Conservation (phyloP, 1,284 basidiomycete species). For the Tilletiaria anomala region DNA sequence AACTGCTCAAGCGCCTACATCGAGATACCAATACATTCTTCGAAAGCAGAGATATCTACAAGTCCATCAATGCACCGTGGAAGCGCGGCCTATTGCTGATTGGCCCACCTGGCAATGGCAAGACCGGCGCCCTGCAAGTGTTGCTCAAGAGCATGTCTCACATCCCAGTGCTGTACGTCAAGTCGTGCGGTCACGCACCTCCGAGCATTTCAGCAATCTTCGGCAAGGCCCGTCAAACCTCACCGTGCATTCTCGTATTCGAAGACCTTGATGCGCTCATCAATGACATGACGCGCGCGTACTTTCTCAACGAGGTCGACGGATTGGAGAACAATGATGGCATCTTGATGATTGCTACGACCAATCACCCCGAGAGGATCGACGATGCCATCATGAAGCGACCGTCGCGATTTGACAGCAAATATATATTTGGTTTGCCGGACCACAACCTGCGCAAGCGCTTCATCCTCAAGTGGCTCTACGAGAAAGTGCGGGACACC, state of each 20-base stretch:
- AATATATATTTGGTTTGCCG: slow-evolving; percentile 3
- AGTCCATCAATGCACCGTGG: slow-evolving; percentile 1
- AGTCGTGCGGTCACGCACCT: background rate
- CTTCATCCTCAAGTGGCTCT: slow-evolving; percentile 3
- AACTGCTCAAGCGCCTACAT: no score
- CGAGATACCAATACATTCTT: slow-evolving; percentile 4
- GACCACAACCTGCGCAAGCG: background rate
- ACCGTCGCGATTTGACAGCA: slow-evolving; percentile 5
- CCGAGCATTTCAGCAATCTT: slow-evolving; percentile 1
- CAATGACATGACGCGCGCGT: background rate
- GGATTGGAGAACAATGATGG: slow-evolving; percentile 4
- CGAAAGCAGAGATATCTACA: background rate
- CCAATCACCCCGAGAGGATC: slow-evolving; percentile 3
- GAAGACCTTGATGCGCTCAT: slow-evolving; percentile 6
- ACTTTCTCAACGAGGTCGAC: slow-evolving; percentile 4
- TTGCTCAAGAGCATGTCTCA: background rate
- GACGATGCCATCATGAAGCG: slow-evolving; percentile 4
- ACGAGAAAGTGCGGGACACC: background rate
- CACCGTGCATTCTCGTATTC: slow-evolving; percentile 5
- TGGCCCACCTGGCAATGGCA: slow-evolving; percentile 6
- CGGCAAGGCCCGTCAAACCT: slow-evolving; percentile 1
- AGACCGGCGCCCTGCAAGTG: slow-evolving; percentile 2
- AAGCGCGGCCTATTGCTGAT: slow-evolving; percentile 4
- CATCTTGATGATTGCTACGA: slow-evolving; percentile 3
- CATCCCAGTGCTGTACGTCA: background rate